Base-by-base conservation (phyloP, 2,329 filamentous ascomycete genomes). In the Phialophora chinensis region DNA sequence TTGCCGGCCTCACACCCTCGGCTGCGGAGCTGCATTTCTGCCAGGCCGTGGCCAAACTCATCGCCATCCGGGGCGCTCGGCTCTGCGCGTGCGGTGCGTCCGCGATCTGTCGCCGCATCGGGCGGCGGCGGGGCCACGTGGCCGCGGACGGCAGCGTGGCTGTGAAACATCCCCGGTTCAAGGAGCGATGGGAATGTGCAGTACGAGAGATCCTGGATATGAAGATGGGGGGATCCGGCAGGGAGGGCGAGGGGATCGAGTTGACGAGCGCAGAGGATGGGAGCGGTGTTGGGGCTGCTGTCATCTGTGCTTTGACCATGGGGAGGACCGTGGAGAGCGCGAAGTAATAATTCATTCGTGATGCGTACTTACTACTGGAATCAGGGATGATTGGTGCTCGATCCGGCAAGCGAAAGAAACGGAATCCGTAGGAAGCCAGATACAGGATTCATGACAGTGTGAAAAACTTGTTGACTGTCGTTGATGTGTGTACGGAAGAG, bases 51-150 rank as follows among this genome's bases (percentile, higher is more conserved):
- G 91, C 94, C 17, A 93, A 98, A 81, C 85, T 99, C 58, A 97
- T 99, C 72, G 95, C 94, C 63, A 97, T 93, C 31, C 92, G 95
- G 69, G 92, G 93, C 38, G 95, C 95, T 53, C 91, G 95, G 69
- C 87, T 99, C 62, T 97, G 93, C 17, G 90, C 93, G 38, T 98
- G 95, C 76, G 95, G 95, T 81, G 92, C 98, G 62, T 93, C 94
- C 12, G 95, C 94, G 64, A 97, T 99, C 75, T 93, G 91, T 86
- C 96, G 90, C 82, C 97, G 98, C 88, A 97, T 97, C 86, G 86
- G 87, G 72, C 93, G 93, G 79, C 81, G 90, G 75, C 86, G 87
- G 35, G 96, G 92, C 82, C 94, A 98, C 79, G 95, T 98, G 52
- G 95, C 95, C 74, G 95, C 95, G 60, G 95, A 80, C 64, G 78